Percentiles rank a stretch among this genome's conserved stretches.
These are phyloP conservation scores for Penicillium alfredii DNA, from an alignment of 495 filamentous ascomycete genomes.

Conservation along the genomic window DNA sequence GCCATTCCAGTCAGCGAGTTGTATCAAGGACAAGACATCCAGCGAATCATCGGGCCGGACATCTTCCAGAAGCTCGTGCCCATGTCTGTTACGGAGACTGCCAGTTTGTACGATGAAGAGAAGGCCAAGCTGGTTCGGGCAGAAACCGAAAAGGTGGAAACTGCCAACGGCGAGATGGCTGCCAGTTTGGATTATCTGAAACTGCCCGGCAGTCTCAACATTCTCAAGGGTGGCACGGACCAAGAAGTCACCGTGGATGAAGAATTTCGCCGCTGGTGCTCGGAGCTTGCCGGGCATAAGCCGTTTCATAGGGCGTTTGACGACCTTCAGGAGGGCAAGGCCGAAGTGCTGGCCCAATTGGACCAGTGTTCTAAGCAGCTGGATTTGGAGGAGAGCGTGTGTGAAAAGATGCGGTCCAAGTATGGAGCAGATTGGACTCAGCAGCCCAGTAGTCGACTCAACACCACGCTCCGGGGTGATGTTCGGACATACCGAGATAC, in stretches of 20 bases:
- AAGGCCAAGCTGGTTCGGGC: slow-evolving; percentile 94
- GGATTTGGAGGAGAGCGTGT: slow-evolving; percentile 95
- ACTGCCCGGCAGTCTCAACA: slow-evolving; percentile 79
- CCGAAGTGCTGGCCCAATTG: slow-evolving; percentile 60
- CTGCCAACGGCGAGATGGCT: slow-evolving; percentile 90
- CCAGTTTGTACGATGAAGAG: slow-evolving; percentile 96
- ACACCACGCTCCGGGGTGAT: slow-evolving; percentile 78
- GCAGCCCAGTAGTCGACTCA: slow-evolving; percentile 86
- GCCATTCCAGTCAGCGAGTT: slow-evolving; percentile 95
- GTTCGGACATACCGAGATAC: slow-evolving; percentile 81
- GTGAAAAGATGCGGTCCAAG: slow-evolving; percentile 98
- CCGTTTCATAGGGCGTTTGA: slow-evolving; percentile 72
- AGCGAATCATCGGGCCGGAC: slow-evolving; percentile 92
- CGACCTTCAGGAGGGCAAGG: slow-evolving; percentile 68
- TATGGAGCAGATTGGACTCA: slow-evolving; percentile 96
- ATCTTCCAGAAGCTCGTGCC: slow-evolving; percentile 96
- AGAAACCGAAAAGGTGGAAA: slow-evolving; percentile 86
- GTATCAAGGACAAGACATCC: slow-evolving; percentile 95
- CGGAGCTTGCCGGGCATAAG: slow-evolving; percentile 79
- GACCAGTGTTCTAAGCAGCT: slow-evolving; percentile 79
- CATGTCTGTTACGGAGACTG: slow-evolving; percentile 92
- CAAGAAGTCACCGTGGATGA: slow-evolving; percentile 83
- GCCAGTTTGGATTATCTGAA: slow-evolving; percentile 92
- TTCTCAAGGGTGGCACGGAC: slow-evolving; percentile 89
- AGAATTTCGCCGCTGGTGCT: slow-evolving; percentile 89